phyloP scores from a whole-genome alignment of 495 filamentous ascomycete species.

The Delitschia confertaspora region DNA sequence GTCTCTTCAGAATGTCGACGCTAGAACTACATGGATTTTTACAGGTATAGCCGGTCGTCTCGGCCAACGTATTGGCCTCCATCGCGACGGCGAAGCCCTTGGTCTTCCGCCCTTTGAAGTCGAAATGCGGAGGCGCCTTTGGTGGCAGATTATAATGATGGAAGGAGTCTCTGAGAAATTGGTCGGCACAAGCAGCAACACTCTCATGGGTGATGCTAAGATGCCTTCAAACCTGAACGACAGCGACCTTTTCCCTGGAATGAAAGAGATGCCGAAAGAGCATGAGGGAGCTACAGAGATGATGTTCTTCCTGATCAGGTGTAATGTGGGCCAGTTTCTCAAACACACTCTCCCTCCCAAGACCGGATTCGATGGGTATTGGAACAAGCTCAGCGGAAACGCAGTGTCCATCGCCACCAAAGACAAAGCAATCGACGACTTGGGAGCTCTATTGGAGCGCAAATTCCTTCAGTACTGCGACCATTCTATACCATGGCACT shows the following conservation, averaged over 20 bases:
- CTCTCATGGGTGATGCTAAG: slow-evolving; percentile 37
- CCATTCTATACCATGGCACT: slow-evolving; percentile 51
- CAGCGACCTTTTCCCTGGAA: slow-evolving; percentile 37
- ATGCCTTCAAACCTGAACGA: slow-evolving; percentile 39
- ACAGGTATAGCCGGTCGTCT: slow-evolving; percentile 38
- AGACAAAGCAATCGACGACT: slow-evolving; percentile 37
- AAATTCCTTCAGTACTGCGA: slow-evolving; percentile 52
- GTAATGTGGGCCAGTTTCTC: slow-evolving; percentile 43
- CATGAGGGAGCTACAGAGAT: slow-evolving; percentile 56
- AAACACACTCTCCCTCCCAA: slow-evolving; percentile 29
- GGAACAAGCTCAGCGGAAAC: slow-evolving; percentile 31
- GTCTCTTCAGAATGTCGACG: slow-evolving; percentile 40
- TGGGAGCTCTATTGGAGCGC: slow-evolving; percentile 38
- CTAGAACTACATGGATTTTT: slow-evolving; percentile 40
- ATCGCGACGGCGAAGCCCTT: slow-evolving; percentile 27
- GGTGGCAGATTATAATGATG: slow-evolving; percentile 31
- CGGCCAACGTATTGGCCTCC: slow-evolving; percentile 39
- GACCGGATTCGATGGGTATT: slow-evolving; percentile 31
- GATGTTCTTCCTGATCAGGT: slow-evolving; percentile 54
- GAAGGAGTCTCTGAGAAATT: slow-evolving; percentile 27
- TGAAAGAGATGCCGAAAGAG: slow-evolving; percentile 39
- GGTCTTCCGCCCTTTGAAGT: slow-evolving; percentile 29
- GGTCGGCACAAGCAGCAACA: slow-evolving; percentile 9
- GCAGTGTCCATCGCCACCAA: slow-evolving; percentile 42
- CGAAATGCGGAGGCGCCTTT: slow-evolving; percentile 34